Evolutionary conservation across 139 green algal species (phyloP), one percentile per base, ranked within the genome.

Genomic region (Astrephomene gubernaculifera): DNA sequence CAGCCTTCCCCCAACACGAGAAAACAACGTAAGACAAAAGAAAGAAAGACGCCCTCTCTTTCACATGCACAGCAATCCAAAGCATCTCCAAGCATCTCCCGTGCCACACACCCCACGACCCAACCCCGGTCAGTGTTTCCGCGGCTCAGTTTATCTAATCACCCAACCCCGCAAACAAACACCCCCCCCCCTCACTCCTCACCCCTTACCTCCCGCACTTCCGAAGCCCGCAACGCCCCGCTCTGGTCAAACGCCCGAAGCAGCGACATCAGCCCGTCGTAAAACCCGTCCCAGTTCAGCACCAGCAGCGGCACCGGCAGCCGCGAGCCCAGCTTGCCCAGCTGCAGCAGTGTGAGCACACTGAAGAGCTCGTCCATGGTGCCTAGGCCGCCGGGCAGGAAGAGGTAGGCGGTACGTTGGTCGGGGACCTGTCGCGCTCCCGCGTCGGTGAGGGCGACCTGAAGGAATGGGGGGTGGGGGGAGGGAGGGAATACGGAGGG

Each of bases 391-490:
- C 94, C 94, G 22, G 94, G 93, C 78, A 97, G 85, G 86, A 96
- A 96, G 21, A 97, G 85, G 82, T 93, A 97, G 5, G 93, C 94
- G 33, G 92, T 95, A 33, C 74, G 80, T 43, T 97, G 52, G 35
- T 39, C 31, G 36, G 52, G 41, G 8, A 3, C 5, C 6, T 29
- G 68, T 1, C 79, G 79, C 19, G 45, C 63, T 31, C 79, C 79
- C 31, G 79, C 79, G 44, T 85, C 79, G 17, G 79, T 85, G 9
- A 85, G 79, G 25, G 79, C 79, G 21, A 85, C 78, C 78, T 84
- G 78, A 4, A 25, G n/a, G 21, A 33, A 8, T 7, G 36, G 36
- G 21, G 67, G 2, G 38, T 7, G 63, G 31, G 63, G 57, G 19
- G 57, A 22, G 57, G 57, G 19, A 65, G 19, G 57, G 22, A n/a